A percentile compares a stretch with the other conserved stretches of the same genome.
These are phyloP conservation scores for Colletotrichum tofieldiae DNA, from an alignment of 2,329 filamentous ascomycete species.

Conservation along the genomic window DNA sequence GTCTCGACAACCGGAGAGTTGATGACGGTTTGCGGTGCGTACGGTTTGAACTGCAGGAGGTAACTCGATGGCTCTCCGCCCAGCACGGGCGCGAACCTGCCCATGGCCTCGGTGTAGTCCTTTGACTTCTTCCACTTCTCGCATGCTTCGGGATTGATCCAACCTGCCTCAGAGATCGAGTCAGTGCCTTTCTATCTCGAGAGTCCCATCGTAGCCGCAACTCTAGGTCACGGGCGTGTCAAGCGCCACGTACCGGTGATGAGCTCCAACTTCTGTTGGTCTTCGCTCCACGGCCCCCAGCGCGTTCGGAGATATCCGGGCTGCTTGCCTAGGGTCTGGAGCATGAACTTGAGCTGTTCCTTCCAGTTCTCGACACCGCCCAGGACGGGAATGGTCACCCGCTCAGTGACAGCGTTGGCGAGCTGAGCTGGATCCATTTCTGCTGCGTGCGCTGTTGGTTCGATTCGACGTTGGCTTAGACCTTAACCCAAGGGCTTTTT, in stretches of 20 bases:
- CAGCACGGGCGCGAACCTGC: conserved; percentile 44
- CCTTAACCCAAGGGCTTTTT: background rate
- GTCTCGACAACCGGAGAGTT: conserved; percentile 53
- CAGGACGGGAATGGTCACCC: conserved; percentile 46
- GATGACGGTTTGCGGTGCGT: conserved; percentile 49
- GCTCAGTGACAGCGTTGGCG: conserved; percentile 43
- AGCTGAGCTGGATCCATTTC: conserved; percentile 40
- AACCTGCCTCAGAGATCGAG: conserved; percentile 42
- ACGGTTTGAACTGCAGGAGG: conserved; percentile 48
- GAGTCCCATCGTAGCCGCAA: too few species aligned
- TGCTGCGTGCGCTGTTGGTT: background rate
- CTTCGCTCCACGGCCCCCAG: conserved; percentile 49
- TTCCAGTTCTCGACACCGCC: conserved; percentile 50
- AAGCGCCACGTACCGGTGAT: conserved; percentile 45
- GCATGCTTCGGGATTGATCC: conserved; percentile 45
- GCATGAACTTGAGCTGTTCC: conserved; percentile 47
- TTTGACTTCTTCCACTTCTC: conserved; percentile 44
- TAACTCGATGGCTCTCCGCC: conserved; percentile 45
- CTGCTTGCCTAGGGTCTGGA: conserved; percentile 48
- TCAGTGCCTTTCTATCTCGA: conserved; percentile 1
- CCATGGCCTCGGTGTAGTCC: conserved; percentile 44
- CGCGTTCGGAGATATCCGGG: conserved; percentile 49
- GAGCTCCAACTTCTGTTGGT: conserved; percentile 49
- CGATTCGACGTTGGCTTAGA: too few species aligned
- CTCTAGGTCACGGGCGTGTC: background rate